Evolutionary conservation across 2,329 filamentous ascomycete species (phyloP), one percentile per base, ranked within the genome.

Genomic region (Calonectria naviculata): DNA sequence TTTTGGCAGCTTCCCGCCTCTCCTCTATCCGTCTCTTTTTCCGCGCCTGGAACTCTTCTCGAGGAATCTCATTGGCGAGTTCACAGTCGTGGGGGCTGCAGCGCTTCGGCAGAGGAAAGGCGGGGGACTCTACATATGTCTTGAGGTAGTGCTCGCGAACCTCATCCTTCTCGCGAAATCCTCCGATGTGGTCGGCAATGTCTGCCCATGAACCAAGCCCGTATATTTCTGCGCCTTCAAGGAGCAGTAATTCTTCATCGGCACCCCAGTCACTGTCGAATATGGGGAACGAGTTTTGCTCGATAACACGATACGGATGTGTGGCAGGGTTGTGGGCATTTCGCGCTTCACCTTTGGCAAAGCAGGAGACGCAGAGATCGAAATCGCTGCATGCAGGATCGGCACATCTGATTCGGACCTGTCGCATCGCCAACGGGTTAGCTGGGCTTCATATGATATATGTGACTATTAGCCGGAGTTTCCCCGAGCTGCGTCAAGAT

Each of bases 241-340:
- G 85, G 65, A 99, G 86, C 6, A 98, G 86, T n/a, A 98, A 85
- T 83, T 99, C 97, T 82, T 99, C 97, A 81, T 99, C 97, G 28
- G 97, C 97, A 64, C 97, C 97, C 97, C 97, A 99, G 80, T 98
- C 95, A 69, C 91, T 90, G 75, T 95, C 93, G 79, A 97, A 99
- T 70, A 99, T 98, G 1, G 97, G 97, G 61, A 99, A 97, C 0
- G 96, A 98, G 81, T 99, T 98, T 80, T 98, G 97, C 83, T 99
- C 97, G 75, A 99, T 98, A 38, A 99, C 97, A 73, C 94, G 93
- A 82, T 93, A 99, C 17, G 94, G 88, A 84, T 99, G 97, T 15
- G 93, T 94, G 6, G 92, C 89, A 9, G 97, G 96, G 75, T 97
- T 92, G 83, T 99, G 97, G 67, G 93, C 92, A 78, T 94, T 94